Evolutionary conservation across 805 yeast species (phyloP), one percentile per base, ranked within the genome.

Genomic region (Trichomonascus vanleenenianus): DNA sequence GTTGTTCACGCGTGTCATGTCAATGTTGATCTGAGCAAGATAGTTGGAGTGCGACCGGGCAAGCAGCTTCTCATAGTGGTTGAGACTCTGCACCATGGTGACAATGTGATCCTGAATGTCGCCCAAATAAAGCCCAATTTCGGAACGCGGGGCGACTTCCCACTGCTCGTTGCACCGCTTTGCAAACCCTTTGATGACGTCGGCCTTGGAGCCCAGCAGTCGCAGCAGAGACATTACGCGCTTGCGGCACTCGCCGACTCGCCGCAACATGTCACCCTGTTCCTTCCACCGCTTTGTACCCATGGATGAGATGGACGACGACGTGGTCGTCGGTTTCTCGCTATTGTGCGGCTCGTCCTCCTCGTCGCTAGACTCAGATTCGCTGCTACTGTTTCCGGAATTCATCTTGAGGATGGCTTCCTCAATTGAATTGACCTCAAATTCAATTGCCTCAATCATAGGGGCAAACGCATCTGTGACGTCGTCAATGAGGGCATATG

Each of bases 391-490:
- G 2, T 72, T 65, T 1, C 83, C 81, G 16, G 88, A 81, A 61
- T 91, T 94, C 91, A 93, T 83, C 46, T 75, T 73, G 56, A 93
- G 68, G 43, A 93, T 91, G 2, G 89, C 84, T 57, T 91, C 96
- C 58, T 93, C 98, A 50, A 93, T 93, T n/a, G 79, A 75, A 60
- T 88, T 87, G 18, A 93, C 97, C 57, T 93, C 98, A 48, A 81
- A 87, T 60, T 93, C 97, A 43, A 93, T 89, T 40, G 91, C 78
- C 48, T 86, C 94, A 51, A 93, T 89, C 83, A 93, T 79, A 2
- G 98, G 98, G 0, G 95, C 97, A 70, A 86, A 93, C 0, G 95
- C 95, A 70, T 93, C 98, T 0, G 97, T 91, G 52, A 93, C 86
- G 62, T 93, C 97, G 68, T 93, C 98, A 55, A 93, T 86, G 51